phyloP scores from a whole-genome alignment of 202 grass and related monocot genomes.

The Zizania palustris region DNA sequence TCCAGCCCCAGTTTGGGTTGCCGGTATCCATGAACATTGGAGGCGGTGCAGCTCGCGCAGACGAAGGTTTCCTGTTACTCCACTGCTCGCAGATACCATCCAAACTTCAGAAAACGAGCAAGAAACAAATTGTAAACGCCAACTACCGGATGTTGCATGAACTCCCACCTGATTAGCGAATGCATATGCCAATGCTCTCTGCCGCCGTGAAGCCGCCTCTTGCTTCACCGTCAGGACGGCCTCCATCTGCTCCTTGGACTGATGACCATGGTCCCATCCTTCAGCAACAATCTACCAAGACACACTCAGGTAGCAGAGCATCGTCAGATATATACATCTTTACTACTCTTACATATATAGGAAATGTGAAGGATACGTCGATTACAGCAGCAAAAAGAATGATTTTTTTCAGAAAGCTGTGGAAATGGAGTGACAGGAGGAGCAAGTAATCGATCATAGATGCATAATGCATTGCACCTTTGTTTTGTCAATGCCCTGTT shows the following conservation, averaged over 20 bases:
- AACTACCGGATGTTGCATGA: too few species aligned
- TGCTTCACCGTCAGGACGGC: constrained; percentile 53
- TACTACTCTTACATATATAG: neutral
- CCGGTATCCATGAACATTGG: constrained; percentile 60
- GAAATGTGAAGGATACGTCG: too few species aligned
- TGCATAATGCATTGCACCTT: constrained; percentile 56
- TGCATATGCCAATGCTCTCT: constrained; percentile 65
- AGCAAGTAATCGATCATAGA: neutral
- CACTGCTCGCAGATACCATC: constrained; percentile 43
- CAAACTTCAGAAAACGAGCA: neutral
- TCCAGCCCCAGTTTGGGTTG: constrained; percentile 88
- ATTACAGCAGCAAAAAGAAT: neutral
- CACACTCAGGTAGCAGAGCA: neutral
- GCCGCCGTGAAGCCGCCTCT: constrained; percentile 70
- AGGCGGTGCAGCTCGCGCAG: constrained; percentile 30
- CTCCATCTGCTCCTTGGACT: constrained; percentile 75
- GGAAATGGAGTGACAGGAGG: neutral
- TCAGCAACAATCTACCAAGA: constrained; percentile 48
- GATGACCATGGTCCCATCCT: constrained; percentile 66
- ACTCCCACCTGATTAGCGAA: constrained; percentile 67
- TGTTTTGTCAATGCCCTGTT: constrained; percentile 49
- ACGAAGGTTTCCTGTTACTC: constrained; percentile 58
- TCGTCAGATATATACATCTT: neutral
- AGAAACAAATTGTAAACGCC: neutral
- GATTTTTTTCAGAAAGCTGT: too few species aligned